A percentile compares a stretch with the other conserved stretches of the same genome.
Conservation (phyloP, 495 filamentous ascomycete species). For the Chlorociboria aeruginascens region DNA sequence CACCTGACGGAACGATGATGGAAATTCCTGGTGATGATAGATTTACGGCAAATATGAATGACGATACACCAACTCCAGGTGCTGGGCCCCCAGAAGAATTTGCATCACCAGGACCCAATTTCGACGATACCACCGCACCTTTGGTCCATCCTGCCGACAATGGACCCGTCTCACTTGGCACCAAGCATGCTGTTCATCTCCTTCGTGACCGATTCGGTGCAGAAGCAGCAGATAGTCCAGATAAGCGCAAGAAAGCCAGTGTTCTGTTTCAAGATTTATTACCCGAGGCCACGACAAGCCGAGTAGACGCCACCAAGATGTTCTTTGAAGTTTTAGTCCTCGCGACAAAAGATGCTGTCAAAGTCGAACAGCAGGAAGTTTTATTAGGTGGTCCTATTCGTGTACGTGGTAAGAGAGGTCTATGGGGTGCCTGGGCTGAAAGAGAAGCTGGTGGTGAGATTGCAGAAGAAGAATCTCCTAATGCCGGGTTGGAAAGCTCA, state of each 20-base stretch:
- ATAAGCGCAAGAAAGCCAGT: slow-evolving; percentile 59
- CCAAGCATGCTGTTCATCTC: slow-evolving; percentile 90
- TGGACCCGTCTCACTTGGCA: slow-evolving; percentile 75
- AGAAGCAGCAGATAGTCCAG: slow-evolving; percentile 43
- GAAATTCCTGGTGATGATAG: slow-evolving; percentile 54
- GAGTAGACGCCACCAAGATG: slow-evolving; percentile 94
- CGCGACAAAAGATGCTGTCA: slow-evolving; percentile 95
- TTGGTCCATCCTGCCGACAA: slow-evolving; percentile 67
- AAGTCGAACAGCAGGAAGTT: slow-evolving; percentile 79
- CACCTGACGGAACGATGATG: slow-evolving; percentile 41
- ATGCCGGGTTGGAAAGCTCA: slow-evolving; percentile 4
- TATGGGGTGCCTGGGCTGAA: slow-evolving; percentile 96
- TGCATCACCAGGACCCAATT: slow-evolving; percentile 25
- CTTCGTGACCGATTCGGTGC: slow-evolving; percentile 75
- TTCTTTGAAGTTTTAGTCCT: slow-evolving; percentile 95
- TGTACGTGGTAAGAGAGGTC: slow-evolving; percentile 74
- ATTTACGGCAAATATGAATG: slow-evolving; percentile 21
- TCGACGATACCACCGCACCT: slow-evolving; percentile 68
- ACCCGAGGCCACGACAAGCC: slow-evolving; percentile 63
- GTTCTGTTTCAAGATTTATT: slow-evolving; percentile 88
- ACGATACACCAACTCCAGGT: slow-evolving; percentile 28
- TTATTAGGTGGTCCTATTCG: slow-evolving; percentile 63
- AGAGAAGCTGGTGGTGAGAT: slow-evolving; percentile 53
- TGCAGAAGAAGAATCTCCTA: slow-evolving; percentile 14
- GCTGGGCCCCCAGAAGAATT: slow-evolving; percentile 17